Evolutionary conservation across 176 grass and related monocot species (phyloP).

Genomic region (Triticum timopheevii): DNA sequence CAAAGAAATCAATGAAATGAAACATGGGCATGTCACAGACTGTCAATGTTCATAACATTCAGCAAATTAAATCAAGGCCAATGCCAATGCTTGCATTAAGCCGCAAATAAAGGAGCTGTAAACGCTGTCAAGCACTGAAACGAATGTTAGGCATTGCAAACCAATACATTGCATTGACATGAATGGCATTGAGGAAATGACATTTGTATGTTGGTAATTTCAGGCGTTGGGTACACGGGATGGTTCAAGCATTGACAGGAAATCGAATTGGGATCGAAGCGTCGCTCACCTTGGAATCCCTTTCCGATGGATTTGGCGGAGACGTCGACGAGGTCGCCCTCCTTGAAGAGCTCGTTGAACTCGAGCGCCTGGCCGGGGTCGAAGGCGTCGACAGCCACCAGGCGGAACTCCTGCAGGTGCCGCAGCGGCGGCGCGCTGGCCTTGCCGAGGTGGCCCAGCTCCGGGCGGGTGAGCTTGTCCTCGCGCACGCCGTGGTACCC

Average conservation of each 20-base stretch:
- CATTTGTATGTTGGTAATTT: background rate
- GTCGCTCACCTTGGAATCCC: conserved; percentile 80
- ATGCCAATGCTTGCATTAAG: background rate
- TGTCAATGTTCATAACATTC: background rate
- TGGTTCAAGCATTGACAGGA: background rate
- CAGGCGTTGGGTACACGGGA: background rate
- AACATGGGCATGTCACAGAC: background rate
- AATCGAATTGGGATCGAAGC: background rate
- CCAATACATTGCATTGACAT: background rate
- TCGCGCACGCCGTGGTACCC: conserved; percentile 93
- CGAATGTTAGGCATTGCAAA: background rate
- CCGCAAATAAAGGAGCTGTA: background rate
- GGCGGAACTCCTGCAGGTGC: conserved; percentile 91
- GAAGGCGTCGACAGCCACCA: conserved; percentile 58
- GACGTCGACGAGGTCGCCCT: conserved; percentile 88
- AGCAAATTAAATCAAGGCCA: background rate
- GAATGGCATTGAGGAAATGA: background rate
- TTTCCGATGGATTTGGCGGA: conserved; percentile 93
- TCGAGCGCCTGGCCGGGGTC: conserved; percentile 72
- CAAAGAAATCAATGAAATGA: background rate
- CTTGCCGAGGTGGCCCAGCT: conserved; percentile 93
- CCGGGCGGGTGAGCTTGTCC: conserved; percentile 82
- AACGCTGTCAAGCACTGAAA: background rate
- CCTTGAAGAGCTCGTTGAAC: conserved; percentile 78
- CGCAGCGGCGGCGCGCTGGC: conserved; percentile 68